A percentile compares a stretch with the other conserved stretches of the same genome.
Conservation (phyloP, 345 rosid genomes). For the Erucastrum elatum region DNA sequence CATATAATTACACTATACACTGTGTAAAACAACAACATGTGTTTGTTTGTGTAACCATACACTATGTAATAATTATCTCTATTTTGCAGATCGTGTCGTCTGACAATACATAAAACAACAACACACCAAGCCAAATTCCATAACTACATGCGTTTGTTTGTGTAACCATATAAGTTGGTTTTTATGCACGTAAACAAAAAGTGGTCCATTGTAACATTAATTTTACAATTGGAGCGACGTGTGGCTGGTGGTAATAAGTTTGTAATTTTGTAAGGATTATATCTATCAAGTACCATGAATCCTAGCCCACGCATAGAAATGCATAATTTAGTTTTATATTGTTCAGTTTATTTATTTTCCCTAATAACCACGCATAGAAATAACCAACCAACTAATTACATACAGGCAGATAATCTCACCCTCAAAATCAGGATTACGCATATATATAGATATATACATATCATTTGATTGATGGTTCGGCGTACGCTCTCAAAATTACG, state of each 20-base stretch:
- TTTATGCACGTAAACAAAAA: not conserved
- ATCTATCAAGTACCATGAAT: not conserved
- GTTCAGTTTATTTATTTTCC: not conserved
- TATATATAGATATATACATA: not conserved
- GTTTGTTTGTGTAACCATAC: no score
- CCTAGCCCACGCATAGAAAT: not conserved
- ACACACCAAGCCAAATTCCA: constrained; percentile 6
- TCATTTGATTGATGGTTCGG: not conserved
- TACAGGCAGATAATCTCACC: not conserved
- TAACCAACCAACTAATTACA: not conserved
- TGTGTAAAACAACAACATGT: no score
- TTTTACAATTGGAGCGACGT: constrained; percentile 3
- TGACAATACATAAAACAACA: not conserved
- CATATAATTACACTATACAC: not conserved
- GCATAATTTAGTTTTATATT: not conserved
- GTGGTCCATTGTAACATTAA: constrained; percentile 8
- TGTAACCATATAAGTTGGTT: not conserved
- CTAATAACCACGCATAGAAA: not conserved
- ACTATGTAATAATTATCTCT: no score
- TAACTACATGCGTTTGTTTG: not conserved
- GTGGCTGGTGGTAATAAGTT: constrained; percentile 6
- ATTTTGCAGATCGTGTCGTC: not conserved
- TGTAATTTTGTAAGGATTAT: not conserved
- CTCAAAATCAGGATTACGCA: constrained; percentile 12
- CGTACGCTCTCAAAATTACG: not conserved